Base-by-base conservation (phyloP, 2,329 filamentous ascomycete species). In the Blastomyces gilchristii region DNA sequence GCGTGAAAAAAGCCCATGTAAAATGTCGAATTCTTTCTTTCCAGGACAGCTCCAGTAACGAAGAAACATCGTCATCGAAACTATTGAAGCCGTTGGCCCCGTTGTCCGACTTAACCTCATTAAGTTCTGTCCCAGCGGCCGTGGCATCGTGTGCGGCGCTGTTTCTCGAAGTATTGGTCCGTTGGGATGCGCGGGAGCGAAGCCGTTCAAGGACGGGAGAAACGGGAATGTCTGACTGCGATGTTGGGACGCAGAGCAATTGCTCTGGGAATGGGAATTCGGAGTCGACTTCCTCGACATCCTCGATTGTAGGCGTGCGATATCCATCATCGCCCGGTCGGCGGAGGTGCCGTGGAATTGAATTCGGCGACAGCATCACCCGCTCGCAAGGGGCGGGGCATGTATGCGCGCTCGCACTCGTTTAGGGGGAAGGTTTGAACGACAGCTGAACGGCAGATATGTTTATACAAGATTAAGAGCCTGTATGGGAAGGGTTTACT, bases 1-100 rank as follows among this genome's bases (percentile, higher is more conserved):
- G 77, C 18, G 88, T 90, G 69, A 91, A 93, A 81, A 86, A 93
- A 0, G 88, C 91, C 89, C 89, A 93, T 0, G 85, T 86, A 66
- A 85, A 82, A 74, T 87, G 84, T 60, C 81, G 75, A 54, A 86
- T 80, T n/a, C 84, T 75, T 66, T 84, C 77, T 65, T 77, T 80
- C 76, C 81, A 84, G 54, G 74, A 71, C 25, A 82, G 71, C 16
- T 68, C 65, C 6, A 66, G 64, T 39, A 43, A 65, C 57, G 22
- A 67, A 63, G 34, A 16, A 22, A 56, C 56, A 49, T 56, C 25
- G 12, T 69, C 65, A 64, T 70, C 65, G 7, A 50, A 52, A 12
- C 25, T 49, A 8, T 49, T 9, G 45, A 47, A n/a, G n/a, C n/a
- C n/a, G 3, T 22, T 25, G 7, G 12, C n/a, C 22, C 39, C 49